Conservation (phyloP, 176 grass and related monocot species). For the Zoysia pacifica region DNA sequence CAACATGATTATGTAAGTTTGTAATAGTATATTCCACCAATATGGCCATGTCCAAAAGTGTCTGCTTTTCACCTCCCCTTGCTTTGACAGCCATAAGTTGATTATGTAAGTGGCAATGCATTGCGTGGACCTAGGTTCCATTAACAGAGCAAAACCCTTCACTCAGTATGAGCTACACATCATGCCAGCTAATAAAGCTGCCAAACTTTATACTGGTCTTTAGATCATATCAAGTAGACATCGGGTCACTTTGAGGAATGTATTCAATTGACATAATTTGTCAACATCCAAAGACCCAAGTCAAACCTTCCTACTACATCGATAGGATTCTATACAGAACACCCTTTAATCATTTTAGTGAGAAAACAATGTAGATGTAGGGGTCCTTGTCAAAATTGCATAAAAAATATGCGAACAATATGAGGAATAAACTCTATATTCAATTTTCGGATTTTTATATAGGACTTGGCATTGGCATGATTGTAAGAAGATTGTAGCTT, state of each 20-base stretch:
- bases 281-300: constrained; percentile 24
- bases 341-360: constrained; percentile 17
- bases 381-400: constrained; percentile 27
- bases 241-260: not conserved
- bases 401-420: constrained; percentile 4
- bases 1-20: not conserved
- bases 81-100: constrained; percentile 12
- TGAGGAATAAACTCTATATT: constrained; percentile 8
- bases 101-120: not conserved
- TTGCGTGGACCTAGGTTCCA: not conserved
- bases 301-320: not conserved
- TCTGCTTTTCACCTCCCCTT: not conserved
- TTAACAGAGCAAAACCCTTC: not conserved
- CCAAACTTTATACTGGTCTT: constrained; percentile 7
- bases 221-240: constrained; percentile 30
- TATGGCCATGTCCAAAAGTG: not conserved
- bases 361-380: not conserved
- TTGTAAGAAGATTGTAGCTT: constrained; percentile 21
- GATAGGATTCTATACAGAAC: constrained; percentile 2
- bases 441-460: no score
- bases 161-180: constrained; percentile 6
- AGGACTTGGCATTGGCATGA: not conserved
- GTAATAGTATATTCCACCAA: no score
- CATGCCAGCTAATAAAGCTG: not conserved
- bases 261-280: constrained; percentile 27